Conservation (phyloP, 805 yeast genomes). For the Candida maltosa region DNA sequence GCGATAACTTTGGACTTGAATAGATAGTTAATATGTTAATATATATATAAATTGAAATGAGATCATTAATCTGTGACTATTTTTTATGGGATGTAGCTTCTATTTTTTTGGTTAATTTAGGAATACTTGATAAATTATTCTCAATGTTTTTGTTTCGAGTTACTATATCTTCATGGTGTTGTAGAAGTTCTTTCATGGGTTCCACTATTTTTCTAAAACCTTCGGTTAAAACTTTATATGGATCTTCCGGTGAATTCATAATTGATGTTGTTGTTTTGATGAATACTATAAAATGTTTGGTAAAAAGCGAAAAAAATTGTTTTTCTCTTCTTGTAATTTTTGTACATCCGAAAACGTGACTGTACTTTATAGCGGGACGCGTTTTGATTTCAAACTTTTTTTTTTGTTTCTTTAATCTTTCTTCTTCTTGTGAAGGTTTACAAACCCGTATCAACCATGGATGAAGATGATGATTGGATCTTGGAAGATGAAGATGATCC, state of each 20-base stretch:
- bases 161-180: constrained; percentile 26
- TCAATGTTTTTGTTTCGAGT: constrained; percentile 23
- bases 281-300: neutral
- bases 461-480: constrained; percentile 11
- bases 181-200: constrained; percentile 24
- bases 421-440: too few species aligned
- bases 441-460: too few species aligned
- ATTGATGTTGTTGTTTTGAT: neutral
- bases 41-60: neutral
- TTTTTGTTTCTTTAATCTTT: too few species aligned
- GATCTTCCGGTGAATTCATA: constrained; percentile 13
- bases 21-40: constrained; percentile 1
- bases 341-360: too few species aligned
- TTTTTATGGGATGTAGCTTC: constrained; percentile 1
- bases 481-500: constrained; percentile 14
- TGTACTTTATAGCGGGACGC: too few species aligned
- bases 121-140: constrained; percentile 17
- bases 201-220: constrained; percentile 18
- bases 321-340: too few species aligned
- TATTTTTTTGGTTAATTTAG: constrained; percentile 1
- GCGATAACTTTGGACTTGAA: constrained; percentile 39
- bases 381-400: too few species aligned
- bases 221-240: constrained; percentile 21
- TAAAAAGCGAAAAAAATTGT: too few species aligned
- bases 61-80: neutral